Percentiles rank a stretch among this genome's conserved stretches.
These are phyloP conservation scores for Medicago arabica DNA, from an alignment of 306 rosid species.

Conservation along the genomic window DNA sequence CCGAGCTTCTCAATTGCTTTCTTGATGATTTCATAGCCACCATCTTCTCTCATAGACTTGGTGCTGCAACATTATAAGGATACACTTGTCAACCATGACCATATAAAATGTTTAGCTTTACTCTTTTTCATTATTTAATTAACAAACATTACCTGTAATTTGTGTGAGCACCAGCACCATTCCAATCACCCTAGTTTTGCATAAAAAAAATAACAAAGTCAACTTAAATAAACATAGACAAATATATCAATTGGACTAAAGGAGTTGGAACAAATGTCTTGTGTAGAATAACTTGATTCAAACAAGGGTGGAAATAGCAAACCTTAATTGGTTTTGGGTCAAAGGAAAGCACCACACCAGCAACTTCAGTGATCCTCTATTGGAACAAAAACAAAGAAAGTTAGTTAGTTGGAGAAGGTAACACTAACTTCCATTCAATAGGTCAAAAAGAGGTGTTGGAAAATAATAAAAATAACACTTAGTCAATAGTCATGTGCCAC, in stretches of 20 bases:
- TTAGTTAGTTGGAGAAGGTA: neutral
- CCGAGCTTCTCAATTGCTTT: constrained; percentile 80
- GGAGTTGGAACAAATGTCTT: neutral
- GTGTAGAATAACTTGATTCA: neutral
- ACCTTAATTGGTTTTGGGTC: constrained; percentile 98
- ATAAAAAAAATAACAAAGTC: neutral
- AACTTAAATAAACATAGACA: neutral
- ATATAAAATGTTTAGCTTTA: neutral
- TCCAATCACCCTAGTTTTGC: constrained; percentile 84
- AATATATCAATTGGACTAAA: neutral
- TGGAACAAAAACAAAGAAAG: constrained; percentile 34
- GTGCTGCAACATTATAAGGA: constrained; percentile 58
- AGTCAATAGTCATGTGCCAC: constrained; percentile 39
- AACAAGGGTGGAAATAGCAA: neutral
- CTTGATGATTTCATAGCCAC: constrained; percentile 84
- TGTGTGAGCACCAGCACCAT: constrained; percentile 98
- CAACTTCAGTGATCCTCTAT: constrained; percentile 92
- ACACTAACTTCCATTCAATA: neutral
- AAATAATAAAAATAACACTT: neutral
- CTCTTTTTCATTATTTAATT: neutral
- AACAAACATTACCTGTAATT: constrained; percentile 70
- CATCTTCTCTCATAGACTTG: constrained; percentile 76
- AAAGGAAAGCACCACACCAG: constrained; percentile 78
- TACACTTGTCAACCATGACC: neutral
- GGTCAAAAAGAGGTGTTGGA: constrained; percentile 16